Evolutionary conservation across 768 basidiomycete genomes (phyloP).

Genomic region (Suillus decipiens): DNA sequence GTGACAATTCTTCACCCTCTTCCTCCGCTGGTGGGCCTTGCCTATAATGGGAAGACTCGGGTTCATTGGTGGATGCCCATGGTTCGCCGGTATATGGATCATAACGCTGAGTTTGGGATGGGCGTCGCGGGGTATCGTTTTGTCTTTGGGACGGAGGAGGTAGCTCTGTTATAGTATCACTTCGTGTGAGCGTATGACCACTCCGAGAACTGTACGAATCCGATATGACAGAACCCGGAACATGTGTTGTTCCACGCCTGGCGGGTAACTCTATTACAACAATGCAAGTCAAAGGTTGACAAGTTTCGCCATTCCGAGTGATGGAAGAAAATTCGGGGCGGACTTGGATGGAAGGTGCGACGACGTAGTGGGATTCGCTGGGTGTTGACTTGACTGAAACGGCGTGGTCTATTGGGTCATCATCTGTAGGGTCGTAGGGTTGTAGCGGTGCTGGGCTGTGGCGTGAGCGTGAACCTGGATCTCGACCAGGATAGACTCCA

Average conservation of each 20-base stretch:
- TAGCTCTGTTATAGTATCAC: conserved; percentile 23
- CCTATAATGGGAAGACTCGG: conserved; percentile 32
- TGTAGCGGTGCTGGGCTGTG: conserved; percentile 26
- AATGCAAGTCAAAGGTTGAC: conserved; percentile 90
- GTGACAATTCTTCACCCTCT: conserved; percentile 46
- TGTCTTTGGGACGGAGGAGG: conserved; percentile 22
- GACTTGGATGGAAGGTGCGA: conserved; percentile 92
- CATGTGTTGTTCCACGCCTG: conserved; percentile 53
- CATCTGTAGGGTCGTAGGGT: conserved; percentile 73
- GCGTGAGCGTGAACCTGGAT: conserved; percentile 43
- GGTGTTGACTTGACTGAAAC: conserved; percentile 49
- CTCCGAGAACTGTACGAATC: conserved; percentile 46
- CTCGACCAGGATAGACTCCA: conserved; percentile 68
- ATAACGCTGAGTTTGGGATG: conserved; percentile 14
- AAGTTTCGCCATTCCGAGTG: conserved; percentile 64
- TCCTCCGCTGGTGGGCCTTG: conserved; percentile 43
- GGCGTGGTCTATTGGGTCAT: conserved; percentile 78
- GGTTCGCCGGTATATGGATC: conserved; percentile 20
- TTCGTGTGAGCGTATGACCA: conserved; percentile 20
- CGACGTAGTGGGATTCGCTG: conserved; percentile 65
- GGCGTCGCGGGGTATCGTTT: background rate
- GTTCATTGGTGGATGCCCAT: conserved; percentile 31
- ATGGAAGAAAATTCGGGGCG: conserved; percentile 89
- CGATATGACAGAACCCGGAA: conserved; percentile 55
- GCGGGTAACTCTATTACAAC: conserved; percentile 91